Percentiles rank a stretch among this genome's conserved stretches.
Evolutionary conservation across 1,284 basidiomycete species (phyloP).

Genomic region (Ustilago xerochloae): DNA sequence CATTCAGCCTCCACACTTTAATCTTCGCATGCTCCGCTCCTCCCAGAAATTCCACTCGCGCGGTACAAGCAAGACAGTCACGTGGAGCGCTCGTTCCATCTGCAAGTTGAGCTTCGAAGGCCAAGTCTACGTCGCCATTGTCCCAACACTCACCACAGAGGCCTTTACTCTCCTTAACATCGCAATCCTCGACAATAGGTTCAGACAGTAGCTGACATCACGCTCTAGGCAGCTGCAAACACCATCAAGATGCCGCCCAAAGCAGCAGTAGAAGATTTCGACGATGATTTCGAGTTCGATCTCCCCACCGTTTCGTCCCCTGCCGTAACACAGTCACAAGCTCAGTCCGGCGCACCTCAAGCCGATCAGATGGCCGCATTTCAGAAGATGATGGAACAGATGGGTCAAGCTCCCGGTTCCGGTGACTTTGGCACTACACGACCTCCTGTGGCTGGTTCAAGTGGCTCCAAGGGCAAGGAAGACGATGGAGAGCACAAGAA

Average conservation of each 20-base stretch:
- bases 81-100: conserved; percentile 18
- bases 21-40: background rate
- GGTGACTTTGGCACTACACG: conserved; percentile 38
- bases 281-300: conserved; percentile 67
- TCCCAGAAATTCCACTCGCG: conserved; percentile 32
- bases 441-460: conserved; percentile 14
- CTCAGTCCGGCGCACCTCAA: conserved; percentile 21
- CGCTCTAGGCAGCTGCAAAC: background rate
- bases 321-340: conserved; percentile 27
- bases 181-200: no score
- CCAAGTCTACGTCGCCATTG: background rate
- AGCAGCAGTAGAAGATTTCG: conserved; percentile 64
- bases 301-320: conserved; percentile 55
- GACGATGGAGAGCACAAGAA: conserved; percentile 70
- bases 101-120: conserved; percentile 12
- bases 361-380: conserved; percentile 57
- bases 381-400: conserved; percentile 63
- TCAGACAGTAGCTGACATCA: no score
- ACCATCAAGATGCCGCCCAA: conserved; percentile 49
- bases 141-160: background rate
- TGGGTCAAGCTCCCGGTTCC: conserved; percentile 46
- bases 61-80: conserved; percentile 25
- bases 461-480: conserved; percentile 26
- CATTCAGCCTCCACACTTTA: conserved; percentile 21
- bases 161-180: no score